Evolutionary conservation across 495 filamentous ascomycete species (phyloP), one percentile per base, ranked within the genome.

Genomic region (Daldinia childiae): DNA sequence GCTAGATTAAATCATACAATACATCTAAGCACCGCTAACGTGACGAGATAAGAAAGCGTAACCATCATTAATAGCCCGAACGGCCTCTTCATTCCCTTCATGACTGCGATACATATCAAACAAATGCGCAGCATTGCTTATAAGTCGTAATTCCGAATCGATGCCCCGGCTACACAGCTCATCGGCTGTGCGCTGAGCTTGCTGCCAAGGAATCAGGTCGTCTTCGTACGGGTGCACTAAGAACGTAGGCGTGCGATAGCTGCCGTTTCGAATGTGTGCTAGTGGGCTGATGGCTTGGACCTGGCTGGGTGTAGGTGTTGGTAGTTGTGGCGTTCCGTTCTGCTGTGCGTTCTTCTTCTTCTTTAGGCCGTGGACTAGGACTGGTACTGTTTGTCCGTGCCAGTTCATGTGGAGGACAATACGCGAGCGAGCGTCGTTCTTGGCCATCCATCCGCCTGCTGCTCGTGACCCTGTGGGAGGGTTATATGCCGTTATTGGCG

Each of bases 141-240:
- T 32, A 21, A 66, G 64, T 6, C 56, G 15, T 5, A 66, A 26
- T 14, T 66, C 64, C 0, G 78, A 69, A 6, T 66, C 50, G 0
- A 85, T 69, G 3, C 79, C 79, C 2, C 67, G 54, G 15, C 66
- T 64, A 1, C 61, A 15, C 26, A 84, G 48, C 4, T 73, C 78
- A 1, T 81, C 67, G 15, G 65, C 69, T 6, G 79, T 83, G 15
- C 69, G 48, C 67, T 75, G 57, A 2, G 74, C 63, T 64, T 84
- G 82, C 45, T 83, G 59, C 78, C 79, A 84, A 1, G 84, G 84
- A 36, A 86, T 81, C 50, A 87, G 62, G 65, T 84, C 84, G 61
- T 87, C 85, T 4, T 41, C 19, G 1, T 64, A 78, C 4, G 81
- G 80, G 62, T 85, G 82, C 6, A 87, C 76, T 2, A 87, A 19